Evolutionary conservation across 805 yeast genomes (phyloP).

Genomic region (Ogataea polymorpha): DNA sequence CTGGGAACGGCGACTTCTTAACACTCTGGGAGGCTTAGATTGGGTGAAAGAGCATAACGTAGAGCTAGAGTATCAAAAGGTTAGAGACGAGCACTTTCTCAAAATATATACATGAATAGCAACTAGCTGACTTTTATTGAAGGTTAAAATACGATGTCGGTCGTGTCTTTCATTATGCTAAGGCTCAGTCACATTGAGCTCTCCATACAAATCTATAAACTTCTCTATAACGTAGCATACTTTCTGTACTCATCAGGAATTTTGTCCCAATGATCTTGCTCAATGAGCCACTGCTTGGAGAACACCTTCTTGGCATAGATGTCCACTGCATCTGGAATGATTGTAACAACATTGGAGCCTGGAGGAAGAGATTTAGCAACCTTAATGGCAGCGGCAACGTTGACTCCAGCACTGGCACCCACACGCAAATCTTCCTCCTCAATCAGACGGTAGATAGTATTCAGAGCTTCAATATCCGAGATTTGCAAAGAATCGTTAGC

Average conservation of each 20-base stretch:
- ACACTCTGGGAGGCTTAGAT: not conserved
- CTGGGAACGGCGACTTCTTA: not conserved
- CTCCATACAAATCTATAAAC: too few relatives aligned
- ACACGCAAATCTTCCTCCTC: not conserved
- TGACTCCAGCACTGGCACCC: not conserved
- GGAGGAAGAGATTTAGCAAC: not conserved
- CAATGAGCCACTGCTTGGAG: not conserved
- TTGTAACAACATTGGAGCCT: not conserved
- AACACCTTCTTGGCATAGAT: not conserved
- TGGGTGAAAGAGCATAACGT: constrained; percentile 1
- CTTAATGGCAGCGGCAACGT: not conserved
- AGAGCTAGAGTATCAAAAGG: constrained; percentile 1
- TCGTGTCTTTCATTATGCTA: too few relatives aligned
- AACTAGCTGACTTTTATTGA: too few relatives aligned
- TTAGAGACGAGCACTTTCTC: not conserved
- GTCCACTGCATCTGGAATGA: not conserved
- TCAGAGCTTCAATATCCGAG: not conserved
- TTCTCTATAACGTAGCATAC: too few relatives aligned
- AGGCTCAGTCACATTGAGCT: too few relatives aligned
- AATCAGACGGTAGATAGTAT: not conserved
- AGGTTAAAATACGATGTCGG: too few relatives aligned
- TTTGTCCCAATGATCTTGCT: not conserved
- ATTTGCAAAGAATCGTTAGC: not conserved
- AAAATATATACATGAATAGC: not conserved
- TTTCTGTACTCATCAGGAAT: not conserved